phyloP scores from a whole-genome alignment of 495 filamentous ascomycete genomes.

The Cercophora samala region DNA sequence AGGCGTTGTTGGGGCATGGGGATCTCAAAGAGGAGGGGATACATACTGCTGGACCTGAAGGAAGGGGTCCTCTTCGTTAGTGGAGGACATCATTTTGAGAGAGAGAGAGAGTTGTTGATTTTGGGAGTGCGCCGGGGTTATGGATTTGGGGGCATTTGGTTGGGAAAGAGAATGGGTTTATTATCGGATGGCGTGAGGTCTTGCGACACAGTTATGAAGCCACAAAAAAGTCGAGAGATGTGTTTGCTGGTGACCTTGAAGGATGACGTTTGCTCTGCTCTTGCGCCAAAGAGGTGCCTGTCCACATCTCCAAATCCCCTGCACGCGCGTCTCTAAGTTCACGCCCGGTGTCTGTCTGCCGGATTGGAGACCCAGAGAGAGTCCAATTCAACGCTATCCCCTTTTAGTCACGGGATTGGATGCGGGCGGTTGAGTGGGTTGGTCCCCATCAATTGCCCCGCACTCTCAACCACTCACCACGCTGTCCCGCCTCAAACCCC shows the following conservation, averaged over 20 bases:
- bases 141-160: neutral
- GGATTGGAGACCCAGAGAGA: neutral
- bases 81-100: slow-evolving; percentile 67
- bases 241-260: slow-evolving; percentile 4
- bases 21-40: neutral
- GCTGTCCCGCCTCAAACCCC: neutral
- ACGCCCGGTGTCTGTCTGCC: neutral
- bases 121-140: slow-evolving; percentile 9
- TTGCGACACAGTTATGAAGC: neutral
- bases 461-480: neutral
- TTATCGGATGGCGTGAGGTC: neutral
- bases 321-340: slow-evolving; percentile 2
- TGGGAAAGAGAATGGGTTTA: neutral
- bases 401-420: neutral
- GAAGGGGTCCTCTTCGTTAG: slow-evolving; percentile 79
- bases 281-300: slow-evolving; percentile 13
- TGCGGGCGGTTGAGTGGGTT: neutral
- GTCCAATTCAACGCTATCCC: neutral
- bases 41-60: slow-evolving; percentile 85
- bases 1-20: neutral
- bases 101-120: neutral
- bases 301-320: neutral
- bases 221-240: neutral
- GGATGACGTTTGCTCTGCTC: slow-evolving; percentile 18
- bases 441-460: neutral